phyloP scores from a whole-genome alignment of 768 basidiomycete species.

The Galerina marginata region DNA sequence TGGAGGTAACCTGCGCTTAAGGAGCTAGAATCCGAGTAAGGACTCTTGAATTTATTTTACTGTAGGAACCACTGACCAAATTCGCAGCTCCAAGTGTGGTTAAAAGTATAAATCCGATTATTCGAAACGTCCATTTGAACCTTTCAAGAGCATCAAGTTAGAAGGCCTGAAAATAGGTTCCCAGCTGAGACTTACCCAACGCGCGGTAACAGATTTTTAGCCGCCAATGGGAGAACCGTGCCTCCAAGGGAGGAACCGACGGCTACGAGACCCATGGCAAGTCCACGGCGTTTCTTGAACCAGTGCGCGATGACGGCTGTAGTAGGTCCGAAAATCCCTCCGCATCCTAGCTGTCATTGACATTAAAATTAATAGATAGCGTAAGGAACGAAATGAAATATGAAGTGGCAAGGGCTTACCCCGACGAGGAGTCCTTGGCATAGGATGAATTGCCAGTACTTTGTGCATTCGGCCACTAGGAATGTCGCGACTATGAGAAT shows the following conservation, averaged over 20 bases:
- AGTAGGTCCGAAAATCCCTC: slow-evolving; percentile 67
- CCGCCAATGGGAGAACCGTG: slow-evolving; percentile 66
- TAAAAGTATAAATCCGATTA: slow-evolving; percentile 68
- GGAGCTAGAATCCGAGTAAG: slow-evolving; percentile 29
- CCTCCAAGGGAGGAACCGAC: slow-evolving; percentile 75
- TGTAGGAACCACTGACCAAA: slow-evolving; percentile 37
- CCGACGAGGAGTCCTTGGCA: slow-evolving; percentile 76
- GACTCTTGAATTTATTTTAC: neutral
- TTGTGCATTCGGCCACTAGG: slow-evolving; percentile 70
- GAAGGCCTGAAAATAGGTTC: neutral
- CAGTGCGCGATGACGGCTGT: slow-evolving; percentile 70
- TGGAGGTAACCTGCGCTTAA: slow-evolving; percentile 61
- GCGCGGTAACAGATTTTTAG: slow-evolving; percentile 55
- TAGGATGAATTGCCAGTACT: slow-evolving; percentile 81
- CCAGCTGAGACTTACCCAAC: slow-evolving; percentile 41
- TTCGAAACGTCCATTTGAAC: slow-evolving; percentile 81
- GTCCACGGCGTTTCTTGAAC: slow-evolving; percentile 65
- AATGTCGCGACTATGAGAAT: slow-evolving; percentile 62
- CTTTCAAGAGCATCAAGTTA: slow-evolving; percentile 35
- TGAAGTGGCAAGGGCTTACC: slow-evolving; percentile 38
- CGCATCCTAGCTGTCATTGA: slow-evolving; percentile 46
- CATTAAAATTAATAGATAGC: neutral
- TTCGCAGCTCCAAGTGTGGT: slow-evolving; percentile 58
- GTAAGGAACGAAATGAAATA: neutral
- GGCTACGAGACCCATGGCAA: slow-evolving; percentile 69